Evolutionary conservation across 768 basidiomycete genomes (phyloP), one percentile per base, ranked within the genome.

Genomic region (Pleurotus citrinopileatus): DNA sequence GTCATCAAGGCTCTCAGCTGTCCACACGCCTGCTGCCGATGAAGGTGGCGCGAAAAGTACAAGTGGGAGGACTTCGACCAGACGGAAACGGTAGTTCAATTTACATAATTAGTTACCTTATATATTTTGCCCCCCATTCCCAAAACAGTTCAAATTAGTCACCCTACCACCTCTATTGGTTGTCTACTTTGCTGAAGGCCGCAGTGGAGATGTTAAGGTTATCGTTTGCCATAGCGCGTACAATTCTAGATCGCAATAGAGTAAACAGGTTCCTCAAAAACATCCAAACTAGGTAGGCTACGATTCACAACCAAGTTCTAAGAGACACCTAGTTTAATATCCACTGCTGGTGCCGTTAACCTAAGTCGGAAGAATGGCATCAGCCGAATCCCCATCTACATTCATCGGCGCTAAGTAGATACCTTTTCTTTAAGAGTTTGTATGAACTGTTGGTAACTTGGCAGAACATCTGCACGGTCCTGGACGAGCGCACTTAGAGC

Each of bases 361-460:
- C 63, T 64, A 45, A 0, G 34, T 48, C 6, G 52, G 25, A 7
- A 46, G 15, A n/a, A n/a, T 3, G 17, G 13, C 13, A n/a, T 22
- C 15, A 28, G 32, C 23, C 53, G 20, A 28, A 10, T 4, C 12
- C 26, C 28, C 25, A 22, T 6, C 27, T 0, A n/a, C 22, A 45
- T 26, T 20, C 17, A 32, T 17, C 3, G 13, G 12, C 10, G 23
- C 51, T 1, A n/a, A 19, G 5, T 8, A 58, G 70, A 63, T 59
- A 88, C 89, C 85, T 92, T 97, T 66, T 96, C 93, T 74, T 93
- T 95, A 61, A 98, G 70, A 57, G 89, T 85, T 27, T 81, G 83
- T 61, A 97, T 82, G 71, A 92, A 98, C 68, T 98, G 96, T 63
- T 94, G 89, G 71, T 98, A 99, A 67, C 94, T 97, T 45, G 94